These are phyloP conservation scores for Alternaria hordeiaustralica DNA, from an alignment of 2,329 filamentous ascomycete genomes.

Conservation along the genomic window DNA sequence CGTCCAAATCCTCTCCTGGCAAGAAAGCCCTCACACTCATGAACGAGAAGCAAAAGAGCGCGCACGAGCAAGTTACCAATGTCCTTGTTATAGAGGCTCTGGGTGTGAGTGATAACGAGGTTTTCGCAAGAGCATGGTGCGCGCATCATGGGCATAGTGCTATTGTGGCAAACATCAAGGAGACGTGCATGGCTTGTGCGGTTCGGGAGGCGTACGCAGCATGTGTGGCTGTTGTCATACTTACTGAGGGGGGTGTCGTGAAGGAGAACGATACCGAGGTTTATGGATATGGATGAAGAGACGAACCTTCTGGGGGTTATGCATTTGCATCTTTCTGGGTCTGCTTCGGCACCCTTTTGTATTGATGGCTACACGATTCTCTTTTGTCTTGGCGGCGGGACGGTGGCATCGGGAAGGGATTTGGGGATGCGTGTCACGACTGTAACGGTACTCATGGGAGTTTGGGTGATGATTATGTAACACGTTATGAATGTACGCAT, in stretches of 20 bases:
- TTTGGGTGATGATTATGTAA: conserved; percentile 22
- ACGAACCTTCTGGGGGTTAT: conserved; percentile 1
- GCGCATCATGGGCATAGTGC: conserved; percentile 76
- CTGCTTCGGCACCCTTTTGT: conserved; percentile 7
- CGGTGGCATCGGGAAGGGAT: background rate
- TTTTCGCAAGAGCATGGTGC: conserved; percentile 78
- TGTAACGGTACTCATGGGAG: conserved; percentile 15
- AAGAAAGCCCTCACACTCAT: conserved; percentile 41
- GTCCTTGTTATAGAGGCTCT: conserved; percentile 76
- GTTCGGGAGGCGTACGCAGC: conserved; percentile 78
- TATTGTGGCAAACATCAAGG: conserved; percentile 70
- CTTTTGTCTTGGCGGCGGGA: conserved; percentile 2
- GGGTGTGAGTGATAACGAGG: conserved; percentile 76
- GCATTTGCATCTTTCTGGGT: conserved; percentile 9
- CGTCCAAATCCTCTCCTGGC: conserved; percentile 40
- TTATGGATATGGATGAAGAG: conserved; percentile 10
- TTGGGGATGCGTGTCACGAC: conserved; percentile 7
- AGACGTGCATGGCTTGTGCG: conserved; percentile 76
- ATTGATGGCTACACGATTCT: conserved; percentile 1
- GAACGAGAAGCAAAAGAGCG: conserved; percentile 23
- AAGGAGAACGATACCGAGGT: conserved; percentile 53
- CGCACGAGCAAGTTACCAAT: conserved; percentile 58
- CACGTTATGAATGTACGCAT: conserved; percentile 40
- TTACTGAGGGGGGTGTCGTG: conserved; percentile 57
- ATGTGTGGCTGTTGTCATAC: conserved; percentile 73